phyloP scores from a whole-genome alignment of 495 filamentous ascomycete genomes.

The Annulohypoxylon stygium region DNA sequence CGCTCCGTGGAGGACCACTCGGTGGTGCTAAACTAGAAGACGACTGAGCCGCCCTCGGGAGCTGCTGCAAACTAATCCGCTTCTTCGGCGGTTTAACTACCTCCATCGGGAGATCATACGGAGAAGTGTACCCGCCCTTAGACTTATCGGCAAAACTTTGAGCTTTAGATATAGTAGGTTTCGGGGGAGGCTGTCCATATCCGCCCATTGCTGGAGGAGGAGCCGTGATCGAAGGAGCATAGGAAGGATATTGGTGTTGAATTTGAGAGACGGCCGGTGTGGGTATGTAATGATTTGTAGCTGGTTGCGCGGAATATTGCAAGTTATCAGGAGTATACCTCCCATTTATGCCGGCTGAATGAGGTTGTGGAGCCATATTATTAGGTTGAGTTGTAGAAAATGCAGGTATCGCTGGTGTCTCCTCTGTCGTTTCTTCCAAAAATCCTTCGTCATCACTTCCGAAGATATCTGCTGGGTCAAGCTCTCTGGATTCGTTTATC shows the following conservation, averaged over 20 bases:
- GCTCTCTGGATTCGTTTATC: slow-evolving; percentile 51
- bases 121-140: slow-evolving; percentile 91
- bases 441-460: slow-evolving; percentile 81
- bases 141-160: slow-evolving; percentile 89
- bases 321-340: slow-evolving; percentile 54
- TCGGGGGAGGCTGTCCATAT: slow-evolving; percentile 57
- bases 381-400: slow-evolving; percentile 39
- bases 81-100: slow-evolving; percentile 78
- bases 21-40: slow-evolving; percentile 55
- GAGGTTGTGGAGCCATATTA: slow-evolving; percentile 48
- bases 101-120: slow-evolving; percentile 95
- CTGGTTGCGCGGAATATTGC: slow-evolving; percentile 48
- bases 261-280: slow-evolving; percentile 39
- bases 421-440: slow-evolving; percentile 68
- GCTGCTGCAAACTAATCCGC: slow-evolving; percentile 62
- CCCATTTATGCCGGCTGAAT: slow-evolving; percentile 52
- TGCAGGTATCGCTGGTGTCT: slow-evolving; percentile 31
- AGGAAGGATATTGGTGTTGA: slow-evolving; percentile 52
- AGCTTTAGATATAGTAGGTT: slow-evolving; percentile 64
- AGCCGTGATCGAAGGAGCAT: slow-evolving; percentile 58
- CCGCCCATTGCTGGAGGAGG: slow-evolving; percentile 56
- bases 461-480: slow-evolving; percentile 70
- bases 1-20: slow-evolving; percentile 68
- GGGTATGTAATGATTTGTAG: slow-evolving; percentile 55
- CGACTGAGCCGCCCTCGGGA: slow-evolving; percentile 48